Evolutionary conservation across 2,329 filamentous ascomycete species (phyloP).

Genomic region (Cadophora gregata): DNA sequence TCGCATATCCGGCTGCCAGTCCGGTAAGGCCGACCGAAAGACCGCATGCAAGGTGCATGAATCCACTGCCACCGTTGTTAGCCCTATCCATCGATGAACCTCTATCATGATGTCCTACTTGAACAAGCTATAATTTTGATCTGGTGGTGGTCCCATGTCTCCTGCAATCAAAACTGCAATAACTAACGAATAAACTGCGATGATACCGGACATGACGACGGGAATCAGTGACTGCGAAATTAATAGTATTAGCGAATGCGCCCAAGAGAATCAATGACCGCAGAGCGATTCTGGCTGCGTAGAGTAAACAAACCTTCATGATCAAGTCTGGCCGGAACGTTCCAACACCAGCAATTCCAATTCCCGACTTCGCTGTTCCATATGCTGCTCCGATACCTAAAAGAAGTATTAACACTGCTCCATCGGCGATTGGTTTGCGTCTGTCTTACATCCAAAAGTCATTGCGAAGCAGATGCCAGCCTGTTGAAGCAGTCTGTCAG

Average conservation of each 20-base stretch:
- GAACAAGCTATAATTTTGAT: slow-evolving; percentile 79
- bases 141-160: slow-evolving; percentile 77
- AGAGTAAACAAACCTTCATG: slow-evolving; percentile 72
- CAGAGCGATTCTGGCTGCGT: neutral
- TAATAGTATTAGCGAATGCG: neutral
- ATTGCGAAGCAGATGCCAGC: slow-evolving; percentile 81
- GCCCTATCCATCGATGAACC: neutral
- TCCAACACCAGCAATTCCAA: slow-evolving; percentile 85
- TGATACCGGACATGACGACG: slow-evolving; percentile 98
- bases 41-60: slow-evolving; percentile 92
- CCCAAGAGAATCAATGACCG: neutral
- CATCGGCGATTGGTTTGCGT: slow-evolving; percentile 31
- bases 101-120: slow-evolving; percentile 58
- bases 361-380: slow-evolving; percentile 86
- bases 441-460: slow-evolving; percentile 77
- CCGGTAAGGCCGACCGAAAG: slow-evolving; percentile 91
- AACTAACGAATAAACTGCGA: slow-evolving; percentile 96
- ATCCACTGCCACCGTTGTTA: slow-evolving; percentile 62
- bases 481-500: slow-evolving; percentile 52
- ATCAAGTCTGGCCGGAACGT: slow-evolving; percentile 86
- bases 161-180: slow-evolving; percentile 95
- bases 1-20: slow-evolving; percentile 93
- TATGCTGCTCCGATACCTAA: slow-evolving; percentile 73
- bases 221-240: slow-evolving; percentile 74
- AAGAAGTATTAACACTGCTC: slow-evolving; percentile 38